Evolutionary conservation across 371 early-diverging fungal species (phyloP), one percentile per base, ranked within the genome.

Genomic region (Rhizopus stolonifer): DNA sequence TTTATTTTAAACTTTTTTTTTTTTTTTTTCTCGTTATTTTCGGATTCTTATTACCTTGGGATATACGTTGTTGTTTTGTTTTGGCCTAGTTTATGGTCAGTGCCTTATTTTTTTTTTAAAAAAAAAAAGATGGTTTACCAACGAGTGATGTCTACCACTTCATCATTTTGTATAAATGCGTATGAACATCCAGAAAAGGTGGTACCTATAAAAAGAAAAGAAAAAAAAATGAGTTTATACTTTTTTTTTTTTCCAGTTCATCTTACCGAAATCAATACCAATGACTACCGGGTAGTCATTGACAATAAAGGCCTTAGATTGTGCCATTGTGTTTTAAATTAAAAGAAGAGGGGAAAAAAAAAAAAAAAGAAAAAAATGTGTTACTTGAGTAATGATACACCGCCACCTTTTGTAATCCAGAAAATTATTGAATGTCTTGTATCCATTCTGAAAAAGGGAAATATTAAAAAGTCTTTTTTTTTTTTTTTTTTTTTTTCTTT

Each of bases 141-240:
- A 52, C 73, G 70, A 21, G 77, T 76, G 61, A 83, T 72, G 60
- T 83, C 83, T 18, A 79, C 72, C 17, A 83, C 81, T 49, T 83
- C 81, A 33, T 80, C 80, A 64, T 80, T 83, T 47, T 73, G 77
- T 45, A 65, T 62, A 60, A 71, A 73, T 24, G 74, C 71, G 49
- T 77, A 73, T 10, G 74, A 71, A 47, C 74, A 77, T 17, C 74
- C 74, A 22, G 72, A 73, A 47, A 69, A 77, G 2, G 77, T 77
- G 39, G 74, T 77, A 62, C 77, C 77, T 75, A 46, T 59, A 64
- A 21, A 19, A 6, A n/a, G 14, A 11, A 11, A 6, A 38, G 38
- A n/a, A 38, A 38, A 11, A 15, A 38, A 15, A 38, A 11, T n/a
- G n/a, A n/a, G n/a, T n/a, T n/a, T n/a, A n/a, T n/a, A n/a, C n/a